Evolutionary conservation across 768 basidiomycete genomes (phyloP).

Genomic region (Rhizopogon vulgaris): DNA sequence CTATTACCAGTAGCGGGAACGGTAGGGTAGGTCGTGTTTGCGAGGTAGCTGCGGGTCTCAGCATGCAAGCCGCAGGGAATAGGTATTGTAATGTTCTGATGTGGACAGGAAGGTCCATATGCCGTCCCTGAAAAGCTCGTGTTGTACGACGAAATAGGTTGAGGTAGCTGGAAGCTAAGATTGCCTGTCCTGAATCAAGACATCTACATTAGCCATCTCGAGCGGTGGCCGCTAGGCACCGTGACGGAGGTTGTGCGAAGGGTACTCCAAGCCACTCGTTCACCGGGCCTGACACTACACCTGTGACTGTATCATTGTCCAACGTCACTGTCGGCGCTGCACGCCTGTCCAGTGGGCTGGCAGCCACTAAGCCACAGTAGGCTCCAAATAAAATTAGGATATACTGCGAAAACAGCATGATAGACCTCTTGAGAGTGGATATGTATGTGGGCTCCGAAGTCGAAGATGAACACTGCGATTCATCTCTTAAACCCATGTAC

Average conservation of each 20-base stretch:
- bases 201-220: no score
- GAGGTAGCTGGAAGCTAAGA: slow-evolving; percentile 6
- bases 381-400: not conserved
- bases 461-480: no score
- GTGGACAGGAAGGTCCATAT: slow-evolving; percentile 34
- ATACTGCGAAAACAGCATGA: no score
- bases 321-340: slow-evolving; percentile 29
- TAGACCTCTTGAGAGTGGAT: no score
- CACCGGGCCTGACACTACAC: slow-evolving; percentile 24
- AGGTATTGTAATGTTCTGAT: slow-evolving; percentile 19
- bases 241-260: slow-evolving; percentile 50
- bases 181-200: no score
- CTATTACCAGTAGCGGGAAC: slow-evolving; percentile 16
- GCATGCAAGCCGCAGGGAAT: slow-evolving; percentile 8
- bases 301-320: slow-evolving; percentile 40
- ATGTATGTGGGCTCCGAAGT: no score
- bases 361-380: not conserved
- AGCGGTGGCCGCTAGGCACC: slow-evolving; percentile 6
- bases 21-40: slow-evolving; percentile 24
- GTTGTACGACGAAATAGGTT: slow-evolving; percentile 20
- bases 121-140: slow-evolving; percentile 27
- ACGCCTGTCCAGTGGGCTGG: not conserved
- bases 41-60: slow-evolving; percentile 13
- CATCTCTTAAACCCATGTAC: no score
- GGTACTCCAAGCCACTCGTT: slow-evolving; percentile 48